Base-by-base conservation (phyloP, 768 basidiomycete genomes). In the Xanthoconium stramineum region DNA sequence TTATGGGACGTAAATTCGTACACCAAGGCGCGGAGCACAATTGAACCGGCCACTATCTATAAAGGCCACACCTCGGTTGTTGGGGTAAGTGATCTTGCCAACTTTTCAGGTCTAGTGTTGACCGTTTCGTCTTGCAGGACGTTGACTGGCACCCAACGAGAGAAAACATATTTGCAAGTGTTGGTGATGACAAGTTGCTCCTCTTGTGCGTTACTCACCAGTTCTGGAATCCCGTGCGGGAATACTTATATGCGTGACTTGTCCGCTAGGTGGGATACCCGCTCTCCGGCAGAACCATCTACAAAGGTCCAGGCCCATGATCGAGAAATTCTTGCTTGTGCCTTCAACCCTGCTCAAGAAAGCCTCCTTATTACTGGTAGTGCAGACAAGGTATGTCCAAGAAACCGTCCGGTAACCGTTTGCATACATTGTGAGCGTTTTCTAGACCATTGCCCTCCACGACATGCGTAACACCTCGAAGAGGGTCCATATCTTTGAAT, bases 1-100 rank as follows among this genome's bases (percentile, higher is more conserved):
- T 85, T 94, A 68, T 99, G 97, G 96, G 97, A 99, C 69, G 76
- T 98, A 39, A 92, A 91, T 66, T 84, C 87, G 0, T 99, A 95
- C 71, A 80, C 86, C 32, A 94, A 91, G 68, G 78, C 78, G 40
- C 91, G 87, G 60, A 78, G 78, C 11, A 81, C 84, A 6, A 79
- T 98, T n/a, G 91, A 97, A 59, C 94, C 97, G 15, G 78, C 91
- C 3, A 83, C 77, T 45, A 79, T 88, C 24, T 99, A 91, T 77
- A 82, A 82, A 62, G 96, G 94, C 0, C 97, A 99, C 69, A 86
- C 86, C 0, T 88, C 92, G 20, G 85, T 94, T 36, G 97, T 99
- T 50, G 94, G 94, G 33, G 94, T 95, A 71, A 29, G 90, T 78
- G 0, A 5, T 4, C 35, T 24, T 14, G 28, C 38, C 19, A 4